A percentile compares a stretch with the other conserved stretches of the same genome.
phyloP scores from a whole-genome alignment of 2,329 filamentous ascomycete species.

The Fusarium nodosum region DNA sequence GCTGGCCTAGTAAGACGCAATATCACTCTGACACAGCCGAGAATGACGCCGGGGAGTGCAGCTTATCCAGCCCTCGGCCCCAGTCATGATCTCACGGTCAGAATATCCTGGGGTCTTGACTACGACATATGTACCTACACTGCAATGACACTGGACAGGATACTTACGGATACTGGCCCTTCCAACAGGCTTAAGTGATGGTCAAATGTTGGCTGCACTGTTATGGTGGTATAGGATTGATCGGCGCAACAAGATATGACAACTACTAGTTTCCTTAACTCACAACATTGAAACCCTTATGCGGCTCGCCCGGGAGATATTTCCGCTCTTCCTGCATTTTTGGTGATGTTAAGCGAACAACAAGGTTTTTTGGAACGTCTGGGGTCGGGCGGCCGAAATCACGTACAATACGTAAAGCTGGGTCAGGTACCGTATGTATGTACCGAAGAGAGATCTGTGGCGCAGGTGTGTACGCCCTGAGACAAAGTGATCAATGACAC shows the following conservation, averaged over 20 bases:
- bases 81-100: conserved; percentile 24
- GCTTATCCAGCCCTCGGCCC: conserved; percentile 39
- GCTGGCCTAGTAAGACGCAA: conserved; percentile 41
- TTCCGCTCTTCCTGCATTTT: conserved; percentile 32
- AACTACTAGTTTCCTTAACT: background rate
- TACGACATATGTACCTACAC: background rate
- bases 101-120: conserved; percentile 27
- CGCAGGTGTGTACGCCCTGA: conserved; percentile 18
- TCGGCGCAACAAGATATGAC: conserved; percentile 24
- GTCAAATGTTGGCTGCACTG: background rate
- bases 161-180: background rate
- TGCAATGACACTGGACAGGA: background rate
- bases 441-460: conserved; percentile 33
- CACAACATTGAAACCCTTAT: conserved; percentile 6
- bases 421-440: conserved; percentile 17
- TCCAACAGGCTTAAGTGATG: background rate
- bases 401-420: conserved; percentile 8
- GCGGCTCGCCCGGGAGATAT: conserved; percentile 35
- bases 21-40: conserved; percentile 43
- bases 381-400: conserved; percentile 33
- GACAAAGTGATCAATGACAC: conserved; percentile 16
- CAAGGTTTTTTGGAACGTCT: conserved; percentile 20
- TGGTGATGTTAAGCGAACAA: conserved; percentile 18
- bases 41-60: conserved; percentile 45
- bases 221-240: background rate